Base-by-base conservation (phyloP, 176 grass and related monocot species). In the Aegilops longissima region DNA sequence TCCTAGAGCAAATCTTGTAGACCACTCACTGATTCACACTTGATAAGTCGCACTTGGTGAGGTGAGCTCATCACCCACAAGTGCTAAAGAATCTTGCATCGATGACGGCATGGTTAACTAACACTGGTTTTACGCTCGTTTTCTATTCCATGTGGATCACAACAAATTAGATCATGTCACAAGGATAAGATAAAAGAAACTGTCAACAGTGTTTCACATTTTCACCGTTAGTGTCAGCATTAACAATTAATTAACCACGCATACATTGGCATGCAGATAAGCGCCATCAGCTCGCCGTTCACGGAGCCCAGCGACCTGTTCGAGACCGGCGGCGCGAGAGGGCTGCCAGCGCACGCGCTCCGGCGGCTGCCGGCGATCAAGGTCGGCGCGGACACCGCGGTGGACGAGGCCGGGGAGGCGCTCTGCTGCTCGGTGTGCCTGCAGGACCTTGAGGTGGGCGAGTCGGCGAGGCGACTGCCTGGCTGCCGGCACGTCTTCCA, bases 381-480 rank as follows among this genome's bases (percentile, higher is more conserved):
- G 83, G 85, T 93, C 56, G 74, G 77, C 35, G 86, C 17, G 31
- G 88, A 89, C 62, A 14, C 16, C 70, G 89, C 71, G 39, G 82
- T 92, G 1, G 90, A 95, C 87, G 78, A 77, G 12, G 39, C 89
- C 13, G 96, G 90, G 30, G 90, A 95, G 27, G 91, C 73, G 66
- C 47, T 93, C 12, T 90, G 91, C 91, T 98, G 93, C 86, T 93
- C 96, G 5, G 96, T 98, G 65, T 98, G 96, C 83, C 88, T 98
- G 75, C 96, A 98, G 88, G 95, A 98, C 21, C 90, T 95, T 31
- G 61, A 80, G 17, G 84, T 84, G 18, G 93, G 93, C 79, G 96
- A 98, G 61, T 8, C 38, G 3, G 96, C 80, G 5, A 77, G 96
- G 81, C 76, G 71, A 25, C 85, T 98, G 65, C 96, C 90, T 0